Evolutionary conservation across 441 rosid genomes (phyloP).

Genomic region (Euphorbia schlechtendalii): DNA sequence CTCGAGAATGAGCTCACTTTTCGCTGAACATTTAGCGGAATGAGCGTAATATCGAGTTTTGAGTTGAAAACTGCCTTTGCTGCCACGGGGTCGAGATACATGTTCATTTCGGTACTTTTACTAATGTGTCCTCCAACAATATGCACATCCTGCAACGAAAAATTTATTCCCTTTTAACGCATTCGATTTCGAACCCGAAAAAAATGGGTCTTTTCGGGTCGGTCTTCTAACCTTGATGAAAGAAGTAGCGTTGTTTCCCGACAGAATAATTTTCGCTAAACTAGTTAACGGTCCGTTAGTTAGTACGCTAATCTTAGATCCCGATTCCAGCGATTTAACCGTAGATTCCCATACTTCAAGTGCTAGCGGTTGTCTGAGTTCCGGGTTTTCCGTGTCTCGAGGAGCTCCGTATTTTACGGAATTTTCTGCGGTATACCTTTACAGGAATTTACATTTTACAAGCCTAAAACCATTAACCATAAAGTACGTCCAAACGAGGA

Average conservation of each 20-base stretch:
- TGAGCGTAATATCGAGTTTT: conserved; percentile 49
- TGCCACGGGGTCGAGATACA: conserved; percentile 79
- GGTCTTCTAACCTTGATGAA: conserved; percentile 45
- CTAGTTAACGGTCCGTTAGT: conserved; percentile 82
- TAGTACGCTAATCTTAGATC: conserved; percentile 53
- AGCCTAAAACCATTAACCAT: not conserved
- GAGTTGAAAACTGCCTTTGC: conserved; percentile 68
- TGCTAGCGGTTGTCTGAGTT: conserved; percentile 69
- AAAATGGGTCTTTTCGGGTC: not conserved
- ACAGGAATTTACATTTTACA: not conserved
- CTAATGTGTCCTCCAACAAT: conserved; percentile 78
- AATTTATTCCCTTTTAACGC: not conserved
- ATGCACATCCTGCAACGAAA: conserved; percentile 49
- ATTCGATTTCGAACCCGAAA: not conserved
- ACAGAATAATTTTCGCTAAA: conserved; percentile 54
- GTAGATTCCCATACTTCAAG: conserved; percentile 63
- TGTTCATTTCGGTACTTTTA: conserved; percentile 52
- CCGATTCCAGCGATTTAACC: conserved; percentile 28
- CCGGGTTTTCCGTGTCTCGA: conserved; percentile 56
- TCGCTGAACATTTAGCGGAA: conserved; percentile 65
- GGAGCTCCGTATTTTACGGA: conserved; percentile 56
- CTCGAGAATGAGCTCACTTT: conserved; percentile 41
- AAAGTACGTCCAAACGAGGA: not conserved
- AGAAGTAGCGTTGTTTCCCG: conserved; percentile 32
- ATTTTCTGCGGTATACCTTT: conserved; percentile 73